Evolutionary conservation across 1,284 basidiomycete species (phyloP).

Genomic region (Naganishia liquefaciens): DNA sequence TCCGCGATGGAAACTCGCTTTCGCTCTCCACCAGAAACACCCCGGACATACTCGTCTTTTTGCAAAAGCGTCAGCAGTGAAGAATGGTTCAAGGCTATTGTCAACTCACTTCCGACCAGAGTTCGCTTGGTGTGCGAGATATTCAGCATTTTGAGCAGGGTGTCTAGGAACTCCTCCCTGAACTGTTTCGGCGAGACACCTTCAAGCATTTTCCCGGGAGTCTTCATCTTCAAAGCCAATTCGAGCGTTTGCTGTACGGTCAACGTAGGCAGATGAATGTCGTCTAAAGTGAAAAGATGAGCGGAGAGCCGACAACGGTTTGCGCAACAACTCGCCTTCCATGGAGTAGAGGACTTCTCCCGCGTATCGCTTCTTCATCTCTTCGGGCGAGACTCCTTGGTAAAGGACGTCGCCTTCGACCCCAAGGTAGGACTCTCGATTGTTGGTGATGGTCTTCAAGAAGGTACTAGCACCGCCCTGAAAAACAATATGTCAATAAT

Average conservation of each 20-base stretch:
- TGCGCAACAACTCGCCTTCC: conserved; percentile 46
- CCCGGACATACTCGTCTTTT: conserved; percentile 58
- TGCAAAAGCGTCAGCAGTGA: not conserved
- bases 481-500: not conserved
- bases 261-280: conserved; percentile 65
- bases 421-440: conserved; percentile 56
- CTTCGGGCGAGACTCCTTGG: conserved; percentile 58
- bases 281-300: conserved; percentile 58
- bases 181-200: conserved; percentile 57
- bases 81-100: not conserved
- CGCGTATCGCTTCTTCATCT: conserved; percentile 59
- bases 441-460: conserved; percentile 61
- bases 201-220: conserved; percentile 59
- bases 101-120: conserved; percentile 54
- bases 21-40: conserved; percentile 63
- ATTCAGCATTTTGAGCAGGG: conserved; percentile 63
- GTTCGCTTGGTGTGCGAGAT: conserved; percentile 63
- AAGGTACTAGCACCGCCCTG: conserved; percentile 41
- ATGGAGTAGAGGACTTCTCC: conserved; percentile 83
- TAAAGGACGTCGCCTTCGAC: conserved; percentile 61
- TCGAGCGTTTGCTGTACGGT: conserved; percentile 62
- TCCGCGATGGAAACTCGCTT: conserved; percentile 66
- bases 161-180: conserved; percentile 58
- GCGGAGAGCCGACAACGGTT: conserved; percentile 28
- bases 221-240: conserved; percentile 60